These are phyloP conservation scores for Echites panduratus DNA, from an alignment of 257 asterid species.

Conservation along the genomic window DNA sequence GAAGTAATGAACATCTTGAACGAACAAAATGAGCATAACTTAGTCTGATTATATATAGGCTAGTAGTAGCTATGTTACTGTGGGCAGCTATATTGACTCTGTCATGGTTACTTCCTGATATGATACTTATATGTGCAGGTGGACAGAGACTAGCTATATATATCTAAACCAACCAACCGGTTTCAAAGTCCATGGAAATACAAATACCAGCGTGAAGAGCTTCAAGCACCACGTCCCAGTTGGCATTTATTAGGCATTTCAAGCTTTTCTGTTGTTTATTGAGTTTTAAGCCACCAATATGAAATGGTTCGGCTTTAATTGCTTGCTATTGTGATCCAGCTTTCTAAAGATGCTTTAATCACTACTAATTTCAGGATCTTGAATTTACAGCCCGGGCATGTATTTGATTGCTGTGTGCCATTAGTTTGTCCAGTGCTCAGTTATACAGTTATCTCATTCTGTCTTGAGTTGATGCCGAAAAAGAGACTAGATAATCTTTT, in stretches of 20 bases:
- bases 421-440: neutral
- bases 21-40: neutral
- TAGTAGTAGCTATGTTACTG: neutral
- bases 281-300: neutral
- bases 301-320: neutral
- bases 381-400: neutral
- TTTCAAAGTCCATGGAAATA: conserved; percentile 20
- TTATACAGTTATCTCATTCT: neutral
- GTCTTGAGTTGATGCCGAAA: neutral
- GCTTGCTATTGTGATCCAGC: neutral
- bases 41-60: too few relatives aligned
- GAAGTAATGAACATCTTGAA: neutral
- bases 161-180: conserved; percentile 54
- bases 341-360: neutral
- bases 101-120: neutral
- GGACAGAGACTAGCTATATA: conserved; percentile 67
- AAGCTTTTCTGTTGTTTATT: neutral
- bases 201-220: conserved; percentile 19
- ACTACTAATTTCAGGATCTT: neutral
- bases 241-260: conserved; percentile 15
- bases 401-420: too few relatives aligned
- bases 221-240: conserved; percentile 26
- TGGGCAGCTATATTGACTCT: too few relatives aligned
- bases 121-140: conserved; percentile 35
- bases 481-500: neutral